Percentiles rank a stretch among this genome's conserved stretches.
phyloP scores from a whole-genome alignment of 352 stramenopile species.

The Pythium phragmitis region DNA sequence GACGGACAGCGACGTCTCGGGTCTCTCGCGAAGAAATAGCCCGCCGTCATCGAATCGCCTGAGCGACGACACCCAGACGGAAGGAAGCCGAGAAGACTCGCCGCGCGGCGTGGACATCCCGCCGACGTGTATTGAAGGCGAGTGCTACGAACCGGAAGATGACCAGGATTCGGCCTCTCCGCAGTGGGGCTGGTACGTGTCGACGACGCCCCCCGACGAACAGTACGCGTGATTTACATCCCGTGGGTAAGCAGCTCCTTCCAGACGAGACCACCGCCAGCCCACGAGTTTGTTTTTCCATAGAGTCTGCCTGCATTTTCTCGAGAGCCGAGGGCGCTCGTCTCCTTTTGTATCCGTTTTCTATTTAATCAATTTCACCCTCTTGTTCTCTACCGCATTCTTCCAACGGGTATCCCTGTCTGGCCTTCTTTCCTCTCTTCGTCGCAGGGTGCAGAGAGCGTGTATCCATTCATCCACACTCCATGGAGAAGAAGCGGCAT shows the following conservation, averaged over 20 bases:
- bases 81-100: constrained; percentile 28
- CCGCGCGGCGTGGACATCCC: constrained; percentile 25
- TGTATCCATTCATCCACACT: background rate
- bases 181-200: constrained; percentile 85
- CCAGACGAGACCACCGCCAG: background rate
- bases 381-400: background rate
- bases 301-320: constrained; percentile 7
- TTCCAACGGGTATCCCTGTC: background rate
- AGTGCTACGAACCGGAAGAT: constrained; percentile 21
- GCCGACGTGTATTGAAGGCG: constrained; percentile 29
- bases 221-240: constrained; percentile 38
- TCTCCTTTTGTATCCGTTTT: too few relatives aligned
- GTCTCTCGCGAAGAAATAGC: constrained; percentile 35
- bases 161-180: constrained; percentile 51
- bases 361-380: background rate
- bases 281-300: constrained; percentile 1
- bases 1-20: constrained; percentile 64
- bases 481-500: too few relatives aligned
- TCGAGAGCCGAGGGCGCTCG: background rate
- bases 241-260: too few relatives aligned
- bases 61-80: constrained; percentile 28
- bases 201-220: constrained; percentile 72
- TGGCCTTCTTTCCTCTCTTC: too few relatives aligned
- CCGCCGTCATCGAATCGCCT: constrained; percentile 26
- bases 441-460: too few relatives aligned